Evolutionary conservation across 345 rosid species (phyloP).

Genomic region (Dimocarpus longan): DNA sequence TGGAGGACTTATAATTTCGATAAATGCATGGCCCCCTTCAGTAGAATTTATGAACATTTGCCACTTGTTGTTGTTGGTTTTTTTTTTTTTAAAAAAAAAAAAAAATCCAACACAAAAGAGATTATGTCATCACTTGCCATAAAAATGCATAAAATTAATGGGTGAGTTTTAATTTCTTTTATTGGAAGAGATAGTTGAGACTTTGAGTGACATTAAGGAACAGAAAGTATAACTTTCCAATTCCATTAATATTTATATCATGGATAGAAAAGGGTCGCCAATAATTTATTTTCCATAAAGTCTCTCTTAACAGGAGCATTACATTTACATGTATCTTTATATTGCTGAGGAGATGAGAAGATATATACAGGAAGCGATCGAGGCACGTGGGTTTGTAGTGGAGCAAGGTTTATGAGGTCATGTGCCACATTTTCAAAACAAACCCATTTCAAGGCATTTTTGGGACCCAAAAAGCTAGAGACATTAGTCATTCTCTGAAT

Average conservation of each 20-base stretch:
- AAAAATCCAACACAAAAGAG: neutral
- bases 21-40: constrained; percentile 2
- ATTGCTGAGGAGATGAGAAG: neutral
- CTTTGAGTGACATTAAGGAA: neutral
- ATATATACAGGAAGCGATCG: neutral
- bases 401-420: neutral
- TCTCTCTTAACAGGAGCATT: too few species aligned
- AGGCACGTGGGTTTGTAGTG: constrained; percentile 8
- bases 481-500: neutral
- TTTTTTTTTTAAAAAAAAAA: too few species aligned
- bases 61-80: constrained; percentile 3
- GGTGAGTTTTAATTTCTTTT: neutral
- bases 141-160: neutral
- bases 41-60: neutral
- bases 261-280: neutral
- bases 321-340: too few species aligned
- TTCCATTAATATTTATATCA: neutral
- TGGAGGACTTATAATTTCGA: neutral
- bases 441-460: neutral
- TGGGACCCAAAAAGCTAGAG: constrained; percentile 5
- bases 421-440: neutral
- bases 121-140: neutral
- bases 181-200: neutral
- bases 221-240: neutral
- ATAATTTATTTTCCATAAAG: neutral